These are phyloP conservation scores for Chamaecyparis obtusa DNA, from an alignment of 75 land plant genomes.

Conservation along the genomic window DNA sequence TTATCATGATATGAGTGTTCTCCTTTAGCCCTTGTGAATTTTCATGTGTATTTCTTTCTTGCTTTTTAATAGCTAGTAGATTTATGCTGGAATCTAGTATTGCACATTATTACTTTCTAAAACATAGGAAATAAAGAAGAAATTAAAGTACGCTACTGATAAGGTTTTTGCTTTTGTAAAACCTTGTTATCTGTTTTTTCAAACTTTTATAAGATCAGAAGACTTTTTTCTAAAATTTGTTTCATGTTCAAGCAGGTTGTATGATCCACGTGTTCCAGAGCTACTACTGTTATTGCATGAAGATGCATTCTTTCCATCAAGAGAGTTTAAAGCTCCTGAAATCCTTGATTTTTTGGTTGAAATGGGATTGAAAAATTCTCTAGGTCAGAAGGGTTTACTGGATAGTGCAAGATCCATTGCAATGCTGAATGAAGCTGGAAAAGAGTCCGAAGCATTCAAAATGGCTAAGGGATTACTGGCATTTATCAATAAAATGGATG, in stretches of 20 bases:
- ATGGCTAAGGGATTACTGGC: slow-evolving; percentile 56
- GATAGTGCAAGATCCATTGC: slow-evolving; percentile 89
- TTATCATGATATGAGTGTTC: neutral
- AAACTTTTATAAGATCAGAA: neutral
- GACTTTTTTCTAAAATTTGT: neutral
- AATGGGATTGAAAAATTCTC: slow-evolving; percentile 66
- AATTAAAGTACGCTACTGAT: neutral
- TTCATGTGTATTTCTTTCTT: neutral
- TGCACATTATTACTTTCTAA: neutral
- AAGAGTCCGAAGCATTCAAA: slow-evolving; percentile 32
- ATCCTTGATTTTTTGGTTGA: slow-evolving; percentile 60
- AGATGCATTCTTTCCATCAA: slow-evolving; percentile 80
- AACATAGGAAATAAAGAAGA: neutral
- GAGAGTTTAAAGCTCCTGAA: slow-evolving; percentile 41
- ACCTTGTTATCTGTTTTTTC: neutral
- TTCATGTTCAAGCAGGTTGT: slow-evolving; percentile 57
- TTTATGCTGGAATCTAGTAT: neutral
- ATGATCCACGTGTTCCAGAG: slow-evolving; percentile 90
- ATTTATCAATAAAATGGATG: slow-evolving; percentile 56
- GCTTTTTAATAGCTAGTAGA: neutral
- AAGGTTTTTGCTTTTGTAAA: neutral
- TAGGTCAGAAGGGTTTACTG: slow-evolving; percentile 62
- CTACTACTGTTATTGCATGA: slow-evolving; percentile 55
- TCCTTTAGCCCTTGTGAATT: neutral
- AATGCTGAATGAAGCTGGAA: slow-evolving; percentile 40